A percentile compares a stretch with the other conserved stretches of the same genome.
These are phyloP conservation scores for Aspergillus sp. DNA, from an alignment of 2,329 filamentous ascomycete species.

Conservation along the genomic window DNA sequence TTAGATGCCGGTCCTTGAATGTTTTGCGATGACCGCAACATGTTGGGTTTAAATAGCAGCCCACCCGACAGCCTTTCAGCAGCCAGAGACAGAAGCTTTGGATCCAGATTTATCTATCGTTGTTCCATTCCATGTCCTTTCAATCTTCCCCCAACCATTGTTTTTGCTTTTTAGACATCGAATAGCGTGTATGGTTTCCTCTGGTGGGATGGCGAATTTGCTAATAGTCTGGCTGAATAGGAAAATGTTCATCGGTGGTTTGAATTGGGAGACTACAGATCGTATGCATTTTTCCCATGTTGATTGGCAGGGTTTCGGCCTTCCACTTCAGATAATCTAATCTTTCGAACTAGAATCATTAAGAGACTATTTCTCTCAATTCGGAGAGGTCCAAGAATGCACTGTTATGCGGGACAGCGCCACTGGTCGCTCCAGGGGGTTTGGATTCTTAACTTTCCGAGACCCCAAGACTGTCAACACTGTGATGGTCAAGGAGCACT, in stretches of 20 bases:
- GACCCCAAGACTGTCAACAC: constrained; percentile 97
- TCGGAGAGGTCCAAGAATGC: constrained; percentile 94
- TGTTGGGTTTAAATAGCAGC: no score
- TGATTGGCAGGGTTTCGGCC: not conserved
- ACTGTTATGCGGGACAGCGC: constrained; percentile 98
- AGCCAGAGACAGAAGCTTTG: no score
- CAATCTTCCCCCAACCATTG: no score
- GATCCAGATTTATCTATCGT: no score
- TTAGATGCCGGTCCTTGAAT: no score
- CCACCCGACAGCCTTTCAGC: no score
- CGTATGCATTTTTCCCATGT: constrained; percentile 56
- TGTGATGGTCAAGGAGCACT: constrained; percentile 99
- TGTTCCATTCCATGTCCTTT: no score
- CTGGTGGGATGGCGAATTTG: constrained; percentile 9
- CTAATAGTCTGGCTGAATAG: constrained; percentile 50
- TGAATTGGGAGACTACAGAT: constrained; percentile 99
- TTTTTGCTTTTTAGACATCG: no score
- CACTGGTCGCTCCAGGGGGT: constrained; percentile 88
- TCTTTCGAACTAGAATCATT: constrained; percentile 67
- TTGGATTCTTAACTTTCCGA: constrained; percentile 96
- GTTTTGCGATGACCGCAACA: no score
- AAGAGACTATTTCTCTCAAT: constrained; percentile 95
- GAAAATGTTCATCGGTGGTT: constrained; percentile 98
- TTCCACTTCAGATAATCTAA: constrained; percentile 19
- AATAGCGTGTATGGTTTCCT: not conserved